Evolutionary conservation across 2,329 filamentous ascomycete genomes (phyloP), one percentile per base, ranked within the genome.

Genomic region (Colletotrichum caudatum): DNA sequence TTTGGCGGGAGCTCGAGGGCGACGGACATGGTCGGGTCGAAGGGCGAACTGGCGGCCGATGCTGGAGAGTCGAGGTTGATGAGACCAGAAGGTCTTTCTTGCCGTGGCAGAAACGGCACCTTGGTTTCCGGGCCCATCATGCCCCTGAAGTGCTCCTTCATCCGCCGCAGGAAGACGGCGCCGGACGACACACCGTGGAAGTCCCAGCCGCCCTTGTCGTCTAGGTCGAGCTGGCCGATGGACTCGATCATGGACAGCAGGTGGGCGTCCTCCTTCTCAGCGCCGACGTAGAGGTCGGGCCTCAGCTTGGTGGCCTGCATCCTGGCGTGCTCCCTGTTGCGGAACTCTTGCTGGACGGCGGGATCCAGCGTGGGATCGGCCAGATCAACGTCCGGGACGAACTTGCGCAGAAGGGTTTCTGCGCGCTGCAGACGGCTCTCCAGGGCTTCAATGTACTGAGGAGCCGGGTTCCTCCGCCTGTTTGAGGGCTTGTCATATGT

Each of bases 401-500:
- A 90, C 72, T 93, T 91, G 77, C 91, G 91, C 70, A 98, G 84
- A 14, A 97, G 84, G 3, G 90, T 88, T 82, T 97, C 94, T 39
- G 94, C 94, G 74, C 94, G 93, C 77, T 95, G 93, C 64, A 97
- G 83, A 74, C 94, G 91, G 75, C 87, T 91, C 81, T 97, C 95
- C 60, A 98, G 85, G 3, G 94, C 94, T 82, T 97, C 95, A 75
- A 97, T 94, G 79, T 97, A 97, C 82, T 97, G 94, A 23, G 95
- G 94, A 35, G 94, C 93, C 29, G 95, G 94, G 79, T 97, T 97
- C 76, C 95, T 91, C 75, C 94, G 89, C 75, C 95, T 89, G 80
- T 97, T 97, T 33, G 94, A 97, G 16, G 95, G 95, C 80, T 97
- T 96, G 78, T 97, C 94, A 82, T 97, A 97, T 37, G 94, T 97